Percentiles rank a stretch among this genome's conserved stretches.
Conservation (phyloP, 2,329 filamentous ascomycete species). For the Fusarium liriodendri region DNA sequence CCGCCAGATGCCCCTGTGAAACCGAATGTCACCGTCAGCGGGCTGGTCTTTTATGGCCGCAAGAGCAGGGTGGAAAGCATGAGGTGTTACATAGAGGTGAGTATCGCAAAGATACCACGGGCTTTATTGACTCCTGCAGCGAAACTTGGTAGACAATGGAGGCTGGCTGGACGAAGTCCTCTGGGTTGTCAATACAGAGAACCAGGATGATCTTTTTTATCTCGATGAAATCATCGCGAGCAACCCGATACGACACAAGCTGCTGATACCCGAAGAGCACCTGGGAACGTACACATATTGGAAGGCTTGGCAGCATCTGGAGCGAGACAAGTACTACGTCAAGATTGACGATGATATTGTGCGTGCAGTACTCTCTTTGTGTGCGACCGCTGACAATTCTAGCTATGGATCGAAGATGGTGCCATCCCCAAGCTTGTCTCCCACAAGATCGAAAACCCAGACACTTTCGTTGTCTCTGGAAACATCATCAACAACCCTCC, state of each 20-base stretch:
- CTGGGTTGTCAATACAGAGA: slow-evolving; percentile 28
- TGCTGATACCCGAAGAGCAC: slow-evolving; percentile 16
- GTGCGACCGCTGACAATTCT: neutral
- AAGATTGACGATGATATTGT: slow-evolving; percentile 37
- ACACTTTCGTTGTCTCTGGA: slow-evolving; percentile 30
- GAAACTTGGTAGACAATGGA: slow-evolving; percentile 33
- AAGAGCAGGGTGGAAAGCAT: slow-evolving; percentile 18
- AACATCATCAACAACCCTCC: slow-evolving; percentile 39
- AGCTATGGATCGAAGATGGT: slow-evolving; percentile 35
- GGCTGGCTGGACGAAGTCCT: slow-evolving; percentile 35
- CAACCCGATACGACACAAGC: slow-evolving; percentile 28
- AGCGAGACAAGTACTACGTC: slow-evolving; percentile 36
- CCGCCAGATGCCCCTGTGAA: neutral
- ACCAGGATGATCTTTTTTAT: slow-evolving; percentile 19
- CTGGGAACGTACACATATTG: slow-evolving; percentile 25
- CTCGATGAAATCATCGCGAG: slow-evolving; percentile 28
- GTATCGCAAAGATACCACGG: neutral
- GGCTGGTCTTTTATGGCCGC: slow-evolving; percentile 32
- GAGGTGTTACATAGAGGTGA: slow-evolving; percentile 33
- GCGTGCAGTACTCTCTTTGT: neutral
- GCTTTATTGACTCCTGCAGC: neutral
- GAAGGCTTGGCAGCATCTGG: slow-evolving; percentile 31
- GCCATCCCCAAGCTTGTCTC: slow-evolving; percentile 29
- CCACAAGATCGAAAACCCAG: slow-evolving; percentile 21
- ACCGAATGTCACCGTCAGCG: slow-evolving; percentile 30